Percentiles rank a stretch among this genome's conserved stretches.
These are phyloP conservation scores for Rhizophora mangle DNA, from an alignment of 345 rosid genomes.

Conservation along the genomic window DNA sequence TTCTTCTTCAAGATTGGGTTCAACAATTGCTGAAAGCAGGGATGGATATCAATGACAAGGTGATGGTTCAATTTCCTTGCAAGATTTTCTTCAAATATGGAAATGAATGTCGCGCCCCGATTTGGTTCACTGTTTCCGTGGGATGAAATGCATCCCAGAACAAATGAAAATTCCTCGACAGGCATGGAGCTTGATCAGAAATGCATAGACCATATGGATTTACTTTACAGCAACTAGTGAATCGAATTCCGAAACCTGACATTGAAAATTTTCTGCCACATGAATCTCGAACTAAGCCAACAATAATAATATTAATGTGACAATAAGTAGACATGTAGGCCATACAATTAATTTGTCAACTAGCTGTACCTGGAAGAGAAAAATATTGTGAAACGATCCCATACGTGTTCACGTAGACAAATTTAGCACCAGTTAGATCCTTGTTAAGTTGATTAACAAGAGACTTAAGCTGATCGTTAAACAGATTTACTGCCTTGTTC, in stretches of 20 bases:
- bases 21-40: neutral
- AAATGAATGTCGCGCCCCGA: neutral
- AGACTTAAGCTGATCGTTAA: slow-evolving; percentile 10
- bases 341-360: too few species aligned
- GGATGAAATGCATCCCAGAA: slow-evolving; percentile 28
- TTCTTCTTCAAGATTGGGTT: neutral
- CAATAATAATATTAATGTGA: too few species aligned
- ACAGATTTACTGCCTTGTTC: slow-evolving; percentile 20
- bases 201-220: slow-evolving; percentile 8
- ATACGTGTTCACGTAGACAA: neutral
- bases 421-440: slow-evolving; percentile 8
- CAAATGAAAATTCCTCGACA: neutral
- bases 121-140: neutral
- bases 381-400: neutral
- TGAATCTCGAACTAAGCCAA: too few species aligned
- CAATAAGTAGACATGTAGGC: too few species aligned
- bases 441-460: slow-evolving; percentile 10
- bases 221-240: slow-evolving; percentile 10
- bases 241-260: neutral
- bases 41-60: neutral
- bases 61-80: neutral
- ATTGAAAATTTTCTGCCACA: neutral
- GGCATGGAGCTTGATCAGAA: neutral
- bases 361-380: too few species aligned
- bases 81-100: neutral